These are phyloP conservation scores for Viridothelium virens DNA, from an alignment of 495 filamentous ascomycete species.

Conservation along the genomic window DNA sequence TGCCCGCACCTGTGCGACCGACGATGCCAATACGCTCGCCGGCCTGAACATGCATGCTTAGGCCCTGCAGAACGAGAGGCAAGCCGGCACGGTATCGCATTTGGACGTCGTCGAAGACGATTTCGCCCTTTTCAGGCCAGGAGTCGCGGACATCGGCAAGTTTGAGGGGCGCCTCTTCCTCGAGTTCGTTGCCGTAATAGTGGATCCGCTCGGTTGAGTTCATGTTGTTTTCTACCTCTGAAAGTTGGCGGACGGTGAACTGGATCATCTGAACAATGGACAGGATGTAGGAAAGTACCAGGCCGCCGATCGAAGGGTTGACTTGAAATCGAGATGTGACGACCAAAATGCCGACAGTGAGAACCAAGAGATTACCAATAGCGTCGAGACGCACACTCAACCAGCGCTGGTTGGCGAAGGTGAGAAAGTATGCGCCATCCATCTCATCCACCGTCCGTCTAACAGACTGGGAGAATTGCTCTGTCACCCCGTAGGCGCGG, in stretches of 20 bases:
- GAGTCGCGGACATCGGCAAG: slow-evolving; percentile 53
- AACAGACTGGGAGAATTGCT: slow-evolving; percentile 63
- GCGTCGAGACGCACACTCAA: slow-evolving; percentile 73
- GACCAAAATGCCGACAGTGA: slow-evolving; percentile 81
- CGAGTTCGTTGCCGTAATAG: slow-evolving; percentile 80
- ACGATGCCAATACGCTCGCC: slow-evolving; percentile 93
- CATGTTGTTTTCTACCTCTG: slow-evolving; percentile 97
- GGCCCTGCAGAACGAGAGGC: slow-evolving; percentile 72
- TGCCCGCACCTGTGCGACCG: slow-evolving; percentile 87
- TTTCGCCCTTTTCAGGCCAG: slow-evolving; percentile 83
- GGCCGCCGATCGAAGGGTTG: slow-evolving; percentile 70
- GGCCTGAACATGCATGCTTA: slow-evolving; percentile 67
- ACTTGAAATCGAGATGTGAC: slow-evolving; percentile 90
- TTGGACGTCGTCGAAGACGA: slow-evolving; percentile 73
- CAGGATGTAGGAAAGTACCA: slow-evolving; percentile 88
- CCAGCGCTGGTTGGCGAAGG: slow-evolving; percentile 92
- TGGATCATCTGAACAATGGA: slow-evolving; percentile 94
- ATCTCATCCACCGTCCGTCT: slow-evolving; percentile 72
- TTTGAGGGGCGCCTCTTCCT: slow-evolving; percentile 79
- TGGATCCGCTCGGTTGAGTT: slow-evolving; percentile 90
- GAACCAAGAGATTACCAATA: slow-evolving; percentile 73
- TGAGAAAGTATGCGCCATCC: slow-evolving; percentile 89
- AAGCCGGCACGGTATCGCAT: slow-evolving; percentile 85
- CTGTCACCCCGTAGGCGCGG: slow-evolving; percentile 74
- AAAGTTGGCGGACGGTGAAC: slow-evolving; percentile 87